phyloP scores from a whole-genome alignment of 1,284 basidiomycete species.

The Moesziomyces antarcticus region DNA sequence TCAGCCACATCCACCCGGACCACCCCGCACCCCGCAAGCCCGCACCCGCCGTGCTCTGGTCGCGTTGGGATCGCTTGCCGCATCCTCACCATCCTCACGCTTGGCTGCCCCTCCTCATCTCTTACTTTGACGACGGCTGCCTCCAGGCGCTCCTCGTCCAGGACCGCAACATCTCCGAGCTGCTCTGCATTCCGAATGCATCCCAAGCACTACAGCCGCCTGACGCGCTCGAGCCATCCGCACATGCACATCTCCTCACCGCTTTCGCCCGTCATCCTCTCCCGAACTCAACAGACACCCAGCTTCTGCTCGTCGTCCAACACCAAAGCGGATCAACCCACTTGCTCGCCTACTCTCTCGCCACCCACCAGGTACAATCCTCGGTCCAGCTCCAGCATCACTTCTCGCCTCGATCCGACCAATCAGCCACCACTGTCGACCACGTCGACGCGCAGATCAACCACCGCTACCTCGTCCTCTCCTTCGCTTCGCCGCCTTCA shows the following conservation, averaged over 20 bases:
- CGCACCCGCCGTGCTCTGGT: slow-evolving; percentile 27
- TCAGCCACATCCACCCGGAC: neutral
- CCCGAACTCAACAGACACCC: slow-evolving; percentile 4
- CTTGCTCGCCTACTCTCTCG: slow-evolving; percentile 36
- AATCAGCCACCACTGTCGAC: neutral
- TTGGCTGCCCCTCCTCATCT: slow-evolving; percentile 29
- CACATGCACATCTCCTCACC: slow-evolving; percentile 8
- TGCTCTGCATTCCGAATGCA: slow-evolving; percentile 28
- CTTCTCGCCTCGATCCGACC: neutral
- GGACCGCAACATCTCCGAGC: slow-evolving; percentile 34
- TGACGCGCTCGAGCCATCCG: neutral
- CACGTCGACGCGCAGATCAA: slow-evolving; percentile 29
- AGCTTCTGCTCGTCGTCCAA: slow-evolving; percentile 26
- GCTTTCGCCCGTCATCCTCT: slow-evolving; percentile 28
- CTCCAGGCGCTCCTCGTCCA: slow-evolving; percentile 39
- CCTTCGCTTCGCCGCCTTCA: slow-evolving; percentile 30
- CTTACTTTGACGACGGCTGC: slow-evolving; percentile 30
- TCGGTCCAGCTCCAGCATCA: slow-evolving; percentile 19
- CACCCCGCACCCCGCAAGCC: neutral
- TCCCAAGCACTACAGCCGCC: slow-evolving; percentile 8
- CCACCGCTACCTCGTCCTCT: slow-evolving; percentile 28
- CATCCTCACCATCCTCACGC: slow-evolving; percentile 7
- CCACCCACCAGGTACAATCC: slow-evolving; percentile 25
- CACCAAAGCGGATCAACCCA: slow-evolving; percentile 5
- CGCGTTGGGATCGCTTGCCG: slow-evolving; percentile 38